Conservation (phyloP, 2,329 filamentous ascomycete species). For the Fusarium dlaminii region DNA sequence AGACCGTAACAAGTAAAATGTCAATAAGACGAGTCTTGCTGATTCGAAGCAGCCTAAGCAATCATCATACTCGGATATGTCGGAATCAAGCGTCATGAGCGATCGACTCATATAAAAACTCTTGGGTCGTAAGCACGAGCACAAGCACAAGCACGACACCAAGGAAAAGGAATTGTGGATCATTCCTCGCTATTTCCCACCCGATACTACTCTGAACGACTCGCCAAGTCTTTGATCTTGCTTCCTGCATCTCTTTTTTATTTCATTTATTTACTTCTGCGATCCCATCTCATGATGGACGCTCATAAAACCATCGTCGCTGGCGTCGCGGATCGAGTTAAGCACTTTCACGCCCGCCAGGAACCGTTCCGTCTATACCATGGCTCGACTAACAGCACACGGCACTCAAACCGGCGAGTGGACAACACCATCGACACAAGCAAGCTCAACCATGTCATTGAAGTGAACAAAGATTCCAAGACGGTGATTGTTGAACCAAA, state of each 20-base stretch:
- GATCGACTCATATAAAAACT: slow-evolving; percentile 6
- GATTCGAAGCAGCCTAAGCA: not conserved
- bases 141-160: not conserved
- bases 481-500: slow-evolving; percentile 76
- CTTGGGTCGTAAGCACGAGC: slow-evolving; percentile 1
- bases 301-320: slow-evolving; percentile 56
- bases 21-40: slow-evolving; percentile 6
- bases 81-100: slow-evolving; percentile 23
- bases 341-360: slow-evolving; percentile 53
- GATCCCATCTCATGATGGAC: slow-evolving; percentile 47
- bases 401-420: slow-evolving; percentile 59
- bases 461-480: slow-evolving; percentile 61
- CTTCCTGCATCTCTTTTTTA: not conserved
- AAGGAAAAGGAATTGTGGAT: slow-evolving; percentile 24
- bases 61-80: slow-evolving; percentile 18
- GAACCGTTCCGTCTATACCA: slow-evolving; percentile 78
- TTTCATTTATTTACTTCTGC: not conserved
- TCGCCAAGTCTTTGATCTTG: slow-evolving; percentile 17
- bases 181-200: slow-evolving; percentile 27
- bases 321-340: slow-evolving; percentile 54
- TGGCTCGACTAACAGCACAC: slow-evolving; percentile 80
- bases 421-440: slow-evolving; percentile 74
- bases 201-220: slow-evolving; percentile 22
- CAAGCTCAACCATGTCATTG: slow-evolving; percentile 68
- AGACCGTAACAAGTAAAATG: not conserved